Evolutionary conservation across 208 protist genomes (phyloP).

Genomic region (Tritrichomonas foetus): DNA sequence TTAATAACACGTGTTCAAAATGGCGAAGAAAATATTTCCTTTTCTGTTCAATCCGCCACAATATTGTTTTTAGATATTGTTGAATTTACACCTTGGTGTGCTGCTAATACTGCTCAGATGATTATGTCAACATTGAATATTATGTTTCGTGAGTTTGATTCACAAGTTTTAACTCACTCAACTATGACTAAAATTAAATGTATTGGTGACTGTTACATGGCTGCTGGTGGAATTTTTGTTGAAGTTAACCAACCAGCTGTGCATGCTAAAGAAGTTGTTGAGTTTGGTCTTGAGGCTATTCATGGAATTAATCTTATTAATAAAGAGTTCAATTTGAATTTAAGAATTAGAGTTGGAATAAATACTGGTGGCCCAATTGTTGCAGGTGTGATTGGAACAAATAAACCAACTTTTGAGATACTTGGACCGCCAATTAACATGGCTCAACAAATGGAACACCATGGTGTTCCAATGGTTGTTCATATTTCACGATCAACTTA

Average conservation of each 20-base stretch:
- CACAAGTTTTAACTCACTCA: background rate
- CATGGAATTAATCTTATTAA: background rate
- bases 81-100: background rate
- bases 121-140: background rate
- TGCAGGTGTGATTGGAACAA: background rate
- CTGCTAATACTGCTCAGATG: background rate
- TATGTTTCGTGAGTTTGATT: background rate
- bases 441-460: background rate
- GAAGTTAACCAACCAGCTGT: background rate
- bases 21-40: background rate
- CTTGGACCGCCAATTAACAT: background rate
- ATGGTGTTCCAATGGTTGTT: background rate
- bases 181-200: background rate
- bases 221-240: background rate
- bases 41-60: background rate
- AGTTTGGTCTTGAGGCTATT: background rate
- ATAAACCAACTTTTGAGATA: background rate
- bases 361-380: constrained; percentile 14
- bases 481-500: background rate
- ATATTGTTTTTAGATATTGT: background rate
- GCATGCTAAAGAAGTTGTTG: background rate
- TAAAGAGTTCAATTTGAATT: background rate
- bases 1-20: background rate
- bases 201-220: background rate
- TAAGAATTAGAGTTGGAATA: constrained; percentile 19